Evolutionary conservation across 2,329 filamentous ascomycete genomes (phyloP).

Genomic region (Colletotrichum endophyticum): DNA sequence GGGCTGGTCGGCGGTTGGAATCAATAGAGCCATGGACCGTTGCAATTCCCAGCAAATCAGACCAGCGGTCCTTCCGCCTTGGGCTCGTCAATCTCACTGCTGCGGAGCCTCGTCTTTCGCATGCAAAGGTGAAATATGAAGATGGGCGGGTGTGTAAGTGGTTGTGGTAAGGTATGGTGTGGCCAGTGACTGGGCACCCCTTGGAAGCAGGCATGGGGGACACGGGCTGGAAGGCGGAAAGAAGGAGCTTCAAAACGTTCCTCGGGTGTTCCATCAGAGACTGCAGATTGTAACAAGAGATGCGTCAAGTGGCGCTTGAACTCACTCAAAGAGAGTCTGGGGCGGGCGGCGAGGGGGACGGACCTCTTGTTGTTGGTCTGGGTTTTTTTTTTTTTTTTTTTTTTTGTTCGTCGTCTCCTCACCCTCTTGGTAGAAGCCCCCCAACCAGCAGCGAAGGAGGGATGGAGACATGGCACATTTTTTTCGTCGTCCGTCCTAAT

Average conservation of each 20-base stretch:
- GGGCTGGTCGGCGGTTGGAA: not conserved
- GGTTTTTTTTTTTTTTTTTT: no score
- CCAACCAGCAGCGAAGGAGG: not conserved
- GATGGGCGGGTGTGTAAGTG: not conserved
- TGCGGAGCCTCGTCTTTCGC: not conserved
- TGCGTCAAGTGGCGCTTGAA: constrained; percentile 42
- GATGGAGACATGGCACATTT: not conserved
- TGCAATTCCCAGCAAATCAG: not conserved
- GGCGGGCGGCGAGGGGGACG: constrained; percentile 4
- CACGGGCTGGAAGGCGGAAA: constrained; percentile 3
- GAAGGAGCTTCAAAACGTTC: constrained; percentile 26
- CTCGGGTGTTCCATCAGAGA: constrained; percentile 33
- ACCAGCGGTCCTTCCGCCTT: not conserved
- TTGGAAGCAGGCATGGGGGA: not conserved
- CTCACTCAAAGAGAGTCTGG: constrained; percentile 18
- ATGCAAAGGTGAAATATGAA: not conserved
- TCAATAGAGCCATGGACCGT: not conserved
- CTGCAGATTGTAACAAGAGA: constrained; percentile 36
- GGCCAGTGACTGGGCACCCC: not conserved
- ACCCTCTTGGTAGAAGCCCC: not conserved
- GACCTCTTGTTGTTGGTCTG: not conserved
- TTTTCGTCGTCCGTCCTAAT: not conserved
- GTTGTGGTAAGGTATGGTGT: not conserved
- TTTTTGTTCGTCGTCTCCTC: not conserved
- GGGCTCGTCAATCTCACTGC: not conserved